Evolutionary conservation across 106 monocot species (phyloP).

Genomic region (Apostasia ramifera): DNA sequence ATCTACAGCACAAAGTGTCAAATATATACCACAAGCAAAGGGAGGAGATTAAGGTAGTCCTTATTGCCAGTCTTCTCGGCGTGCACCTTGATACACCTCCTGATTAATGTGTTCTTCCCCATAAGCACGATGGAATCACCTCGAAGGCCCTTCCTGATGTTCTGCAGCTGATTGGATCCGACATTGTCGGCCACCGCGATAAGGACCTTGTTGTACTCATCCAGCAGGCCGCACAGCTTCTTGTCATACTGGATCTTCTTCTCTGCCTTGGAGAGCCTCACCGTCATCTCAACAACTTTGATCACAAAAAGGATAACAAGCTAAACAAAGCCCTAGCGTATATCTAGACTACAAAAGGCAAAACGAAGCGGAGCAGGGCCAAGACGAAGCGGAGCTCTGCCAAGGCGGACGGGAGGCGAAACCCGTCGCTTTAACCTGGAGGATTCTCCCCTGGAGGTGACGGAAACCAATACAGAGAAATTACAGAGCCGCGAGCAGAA

Average conservation of each 20-base stretch:
- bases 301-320: not conserved
- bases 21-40: constrained; percentile 50
- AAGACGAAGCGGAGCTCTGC: constrained; percentile 20
- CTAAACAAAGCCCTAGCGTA: not conserved
- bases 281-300: constrained; percentile 36
- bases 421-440: constrained; percentile 37
- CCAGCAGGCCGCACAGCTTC: constrained; percentile 67
- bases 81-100: constrained; percentile 71
- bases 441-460: not conserved
- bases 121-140: constrained; percentile 74
- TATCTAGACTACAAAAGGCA: not conserved
- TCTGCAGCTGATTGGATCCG: constrained; percentile 80
- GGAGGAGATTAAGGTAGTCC: constrained; percentile 48
- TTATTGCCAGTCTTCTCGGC: constrained; percentile 65
- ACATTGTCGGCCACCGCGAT: constrained; percentile 81
- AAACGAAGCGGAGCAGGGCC: constrained; percentile 17
- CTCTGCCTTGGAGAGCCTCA: constrained; percentile 75
- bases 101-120: constrained; percentile 94
- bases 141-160: constrained; percentile 46
- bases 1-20: not conserved
- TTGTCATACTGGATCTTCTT: constrained; percentile 81
- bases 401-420: constrained; percentile 40
- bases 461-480: not conserved
- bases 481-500: not conserved
- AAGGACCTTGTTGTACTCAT: constrained; percentile 72